Conservation (phyloP, 768 basidiomycete species). For the Amanita muscaria region DNA sequence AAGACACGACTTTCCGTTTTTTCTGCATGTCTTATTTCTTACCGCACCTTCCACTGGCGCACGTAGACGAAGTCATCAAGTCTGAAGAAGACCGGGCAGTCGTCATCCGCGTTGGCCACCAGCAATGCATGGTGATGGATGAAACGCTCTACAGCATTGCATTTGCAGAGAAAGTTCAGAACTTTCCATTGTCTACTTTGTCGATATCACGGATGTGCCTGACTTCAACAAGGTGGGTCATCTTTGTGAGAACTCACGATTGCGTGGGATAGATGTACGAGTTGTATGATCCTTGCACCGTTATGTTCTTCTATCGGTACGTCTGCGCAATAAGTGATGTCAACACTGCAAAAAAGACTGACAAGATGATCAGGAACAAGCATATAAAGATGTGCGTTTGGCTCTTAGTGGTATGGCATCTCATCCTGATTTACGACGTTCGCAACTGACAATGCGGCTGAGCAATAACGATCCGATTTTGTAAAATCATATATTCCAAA, state of each 20-base stretch:
- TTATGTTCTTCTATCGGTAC: slow-evolving; percentile 98
- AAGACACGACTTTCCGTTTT: too few species aligned
- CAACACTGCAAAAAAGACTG: neutral
- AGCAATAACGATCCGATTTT: too few species aligned
- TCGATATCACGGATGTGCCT: slow-evolving; percentile 93
- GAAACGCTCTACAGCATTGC: slow-evolving; percentile 87
- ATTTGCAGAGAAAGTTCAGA: slow-evolving; percentile 96
- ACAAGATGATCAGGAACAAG: slow-evolving; percentile 63
- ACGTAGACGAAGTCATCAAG: slow-evolving; percentile 98
- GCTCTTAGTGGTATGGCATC: slow-evolving; percentile 7
- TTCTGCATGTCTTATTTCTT: slow-evolving; percentile 92
- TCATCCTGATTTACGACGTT: neutral
- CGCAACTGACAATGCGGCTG: too few species aligned
- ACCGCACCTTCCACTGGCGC: slow-evolving; percentile 87
- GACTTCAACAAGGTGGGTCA: slow-evolving; percentile 90
- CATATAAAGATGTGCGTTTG: slow-evolving; percentile 95
- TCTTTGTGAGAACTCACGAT: slow-evolving; percentile 2
- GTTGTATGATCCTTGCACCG: slow-evolving; percentile 92
- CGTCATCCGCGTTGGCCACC: slow-evolving; percentile 87
- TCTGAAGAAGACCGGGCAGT: slow-evolving; percentile 96
- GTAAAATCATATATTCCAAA: too few species aligned
- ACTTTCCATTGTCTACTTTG: slow-evolving; percentile 87
- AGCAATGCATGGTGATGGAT: slow-evolving; percentile 98
- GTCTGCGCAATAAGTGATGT: neutral
- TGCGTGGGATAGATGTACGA: slow-evolving; percentile 80